These are phyloP conservation scores for Vavraia culicis DNA, from an alignment of 371 early-diverging fungal species.

Conservation along the genomic window DNA sequence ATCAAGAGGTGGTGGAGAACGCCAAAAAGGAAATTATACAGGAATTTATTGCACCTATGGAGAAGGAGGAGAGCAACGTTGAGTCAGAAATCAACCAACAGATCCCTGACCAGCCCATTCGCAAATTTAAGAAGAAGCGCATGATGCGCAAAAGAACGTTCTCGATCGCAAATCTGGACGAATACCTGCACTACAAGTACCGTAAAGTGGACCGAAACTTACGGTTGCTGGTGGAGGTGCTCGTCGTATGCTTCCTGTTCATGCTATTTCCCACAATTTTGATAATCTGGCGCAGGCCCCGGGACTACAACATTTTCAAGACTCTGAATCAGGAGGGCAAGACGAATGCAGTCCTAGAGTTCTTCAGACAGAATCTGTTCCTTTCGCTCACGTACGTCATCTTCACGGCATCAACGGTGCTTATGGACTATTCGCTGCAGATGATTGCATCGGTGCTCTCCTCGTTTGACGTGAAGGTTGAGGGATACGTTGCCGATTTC, in stretches of 20 bases:
- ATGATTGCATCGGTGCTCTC: too few relatives aligned
- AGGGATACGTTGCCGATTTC: constrained; percentile 6
- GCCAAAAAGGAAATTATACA: too few relatives aligned
- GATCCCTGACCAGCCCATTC: too few relatives aligned
- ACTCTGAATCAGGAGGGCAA: neutral
- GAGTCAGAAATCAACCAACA: too few relatives aligned
- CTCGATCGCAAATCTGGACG: constrained; percentile 8
- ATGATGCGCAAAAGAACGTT: neutral
- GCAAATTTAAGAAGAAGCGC: too few relatives aligned
- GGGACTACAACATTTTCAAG: constrained; percentile 7
- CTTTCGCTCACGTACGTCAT: constrained; percentile 27
- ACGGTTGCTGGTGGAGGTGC: constrained; percentile 12
- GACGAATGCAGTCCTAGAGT: constrained; percentile 1
- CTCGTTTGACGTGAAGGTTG: constrained; percentile 7
- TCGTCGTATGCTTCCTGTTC: constrained; percentile 28
- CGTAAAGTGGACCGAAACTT: constrained; percentile 6
- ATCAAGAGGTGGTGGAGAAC: too few relatives aligned
- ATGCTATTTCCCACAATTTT: constrained; percentile 15
- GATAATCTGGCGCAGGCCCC: constrained; percentile 7
- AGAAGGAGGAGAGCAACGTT: too few relatives aligned
- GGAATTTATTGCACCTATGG: too few relatives aligned
- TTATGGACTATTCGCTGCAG: constrained; percentile 29
- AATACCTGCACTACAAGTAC: constrained; percentile 15
- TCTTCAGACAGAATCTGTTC: constrained; percentile 24
- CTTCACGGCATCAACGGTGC: constrained; percentile 6